These are phyloP conservation scores for Ogataea naganishii DNA, from an alignment of 805 yeast genomes.

Conservation along the genomic window DNA sequence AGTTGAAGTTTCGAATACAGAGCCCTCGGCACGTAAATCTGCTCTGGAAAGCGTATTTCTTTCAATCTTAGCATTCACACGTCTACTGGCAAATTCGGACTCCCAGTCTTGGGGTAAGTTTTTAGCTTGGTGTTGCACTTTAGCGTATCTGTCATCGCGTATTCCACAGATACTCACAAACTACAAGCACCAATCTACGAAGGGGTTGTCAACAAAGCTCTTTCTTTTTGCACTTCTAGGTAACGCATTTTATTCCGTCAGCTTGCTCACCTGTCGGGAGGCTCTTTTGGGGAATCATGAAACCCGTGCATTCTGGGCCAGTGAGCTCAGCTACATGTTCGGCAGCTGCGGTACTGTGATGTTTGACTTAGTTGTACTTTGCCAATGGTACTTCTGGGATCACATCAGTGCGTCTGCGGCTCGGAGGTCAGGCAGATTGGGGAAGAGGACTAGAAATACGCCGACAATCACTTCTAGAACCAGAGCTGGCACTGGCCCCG, in stretches of 20 bases:
- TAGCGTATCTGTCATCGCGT: conserved; percentile 38
- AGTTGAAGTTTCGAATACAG: background rate
- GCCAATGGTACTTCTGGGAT: conserved; percentile 32
- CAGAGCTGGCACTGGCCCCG: too few relatives aligned
- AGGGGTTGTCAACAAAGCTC: conserved; percentile 41
- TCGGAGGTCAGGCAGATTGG: too few relatives aligned
- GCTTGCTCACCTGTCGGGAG: conserved; percentile 34
- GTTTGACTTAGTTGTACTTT: conserved; percentile 35
- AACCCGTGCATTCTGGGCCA: conserved; percentile 30
- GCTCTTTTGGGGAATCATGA: conserved; percentile 26
- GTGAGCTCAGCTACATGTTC: conserved; percentile 31
- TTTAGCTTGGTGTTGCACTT: conserved; percentile 45
- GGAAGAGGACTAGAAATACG: background rate
- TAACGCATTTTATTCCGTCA: conserved; percentile 39
- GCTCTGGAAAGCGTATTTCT: background rate
- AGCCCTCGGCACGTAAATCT: conserved; percentile 1
- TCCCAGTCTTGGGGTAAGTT: conserved; percentile 15
- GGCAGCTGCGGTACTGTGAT: conserved; percentile 46
- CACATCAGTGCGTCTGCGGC: too few relatives aligned
- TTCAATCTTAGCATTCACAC: conserved; percentile 7
- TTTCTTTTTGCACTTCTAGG: conserved; percentile 43
- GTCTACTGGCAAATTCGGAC: conserved; percentile 9
- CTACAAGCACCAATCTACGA: conserved; percentile 35
- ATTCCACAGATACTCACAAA: conserved; percentile 45
- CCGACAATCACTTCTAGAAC: conserved; percentile 1